Base-by-base conservation (phyloP, 1,284 basidiomycete species). In the Rhodotorula sp. region DNA sequence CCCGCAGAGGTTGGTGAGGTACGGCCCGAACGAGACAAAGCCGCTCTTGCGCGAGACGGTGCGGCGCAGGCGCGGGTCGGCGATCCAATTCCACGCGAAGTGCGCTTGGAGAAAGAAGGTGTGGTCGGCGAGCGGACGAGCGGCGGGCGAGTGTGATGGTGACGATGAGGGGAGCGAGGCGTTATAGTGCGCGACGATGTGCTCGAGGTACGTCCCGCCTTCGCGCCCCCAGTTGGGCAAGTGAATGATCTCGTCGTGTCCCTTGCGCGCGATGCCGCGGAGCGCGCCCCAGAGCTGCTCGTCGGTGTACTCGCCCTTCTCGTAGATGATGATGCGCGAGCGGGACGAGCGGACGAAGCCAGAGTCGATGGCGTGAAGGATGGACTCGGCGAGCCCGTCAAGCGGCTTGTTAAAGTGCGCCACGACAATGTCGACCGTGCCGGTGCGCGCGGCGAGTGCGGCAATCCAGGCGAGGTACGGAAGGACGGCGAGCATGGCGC, bases 31-130 rank as follows among this genome's bases (percentile, higher is more conserved):
- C 4, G 78, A 79, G 34, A 81, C 54, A 68, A 81, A 82, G 0
- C 80, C 81, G 7, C 78, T 79, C n/a, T 23, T 19, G 10, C 59
- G 42, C 21, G 52, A 45, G 5, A 66, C 41, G 21, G 80, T 48
- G 8, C 72, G 46, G 48, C 76, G 66, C 19, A 82, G 67, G 1
- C 81, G 78, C 3, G 79, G 79, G 21, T 72, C 58, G 48, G 79
- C 77, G 45, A 80, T 74, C 78, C 78, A 80, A 61, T 79, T 68
- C 80, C 80, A 82, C 3, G 80, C 80, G 21, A 81, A 42, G 60
- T 82, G 80, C 12, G 80, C 79, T 66, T 81, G 80, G 56, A 81
- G 74, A 67, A 81, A 80, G 48, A 80, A 70, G 5, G 80, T 81
- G 45, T 78, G 73, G 41, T 70, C 75, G 16, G 78, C 78, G 7